Base-by-base conservation (phyloP, 768 basidiomycete genomes). In the Trametes elegans region DNA sequence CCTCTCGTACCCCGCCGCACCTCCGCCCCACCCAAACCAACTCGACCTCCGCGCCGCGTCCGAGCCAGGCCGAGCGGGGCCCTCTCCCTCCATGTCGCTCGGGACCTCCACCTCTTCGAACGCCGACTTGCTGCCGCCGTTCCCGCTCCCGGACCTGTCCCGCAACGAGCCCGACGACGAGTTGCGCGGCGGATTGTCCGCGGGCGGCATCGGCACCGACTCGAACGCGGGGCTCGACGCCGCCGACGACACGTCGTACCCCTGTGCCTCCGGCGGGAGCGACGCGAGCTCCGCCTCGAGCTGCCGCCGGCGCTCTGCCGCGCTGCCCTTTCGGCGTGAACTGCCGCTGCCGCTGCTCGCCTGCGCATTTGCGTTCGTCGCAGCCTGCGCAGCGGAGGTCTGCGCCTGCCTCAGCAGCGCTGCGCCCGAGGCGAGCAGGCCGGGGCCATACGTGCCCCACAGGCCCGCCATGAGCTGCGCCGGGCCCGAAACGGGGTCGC, bases 361-460 rank as follows among this genome's bases (percentile, higher is more conserved):
- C 39, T 29, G 47, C 24, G 51, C 49, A 18, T 44, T 42, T 14
- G 58, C 47, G 41, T 53, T 58, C 45, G 57, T 50, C 4, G 59
- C 49, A 5, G 56, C 55, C 45, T 73, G 56, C 29, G 71, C 64
- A 0, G 80, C 70, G 16, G 74, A 71, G 0, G 73, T 71, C 11
- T 79, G 72, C 19, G 79, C 73, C 56, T 84, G 81, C 16, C 75
- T 75, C 13, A 91, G 68, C 4, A 90, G 66, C 2, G 81, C 80
- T 0, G 87, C 78, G 18, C 89, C 87, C 1, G 81, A 78, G 3
- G 87, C 87, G 11, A 92, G 62, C 38, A 92, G 76, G 3, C 77
- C 66, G 0, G 91, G 90, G 1, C 89, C 91, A 58, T 90, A 93
- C 2, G 83, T 80, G n/a, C 76, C 75, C 90, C 90, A 93, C 14